Percentiles rank a stretch among this genome's conserved stretches.
These are phyloP conservation scores for Pyrenula massariospora DNA, from an alignment of 495 filamentous ascomycete species.

Conservation along the genomic window DNA sequence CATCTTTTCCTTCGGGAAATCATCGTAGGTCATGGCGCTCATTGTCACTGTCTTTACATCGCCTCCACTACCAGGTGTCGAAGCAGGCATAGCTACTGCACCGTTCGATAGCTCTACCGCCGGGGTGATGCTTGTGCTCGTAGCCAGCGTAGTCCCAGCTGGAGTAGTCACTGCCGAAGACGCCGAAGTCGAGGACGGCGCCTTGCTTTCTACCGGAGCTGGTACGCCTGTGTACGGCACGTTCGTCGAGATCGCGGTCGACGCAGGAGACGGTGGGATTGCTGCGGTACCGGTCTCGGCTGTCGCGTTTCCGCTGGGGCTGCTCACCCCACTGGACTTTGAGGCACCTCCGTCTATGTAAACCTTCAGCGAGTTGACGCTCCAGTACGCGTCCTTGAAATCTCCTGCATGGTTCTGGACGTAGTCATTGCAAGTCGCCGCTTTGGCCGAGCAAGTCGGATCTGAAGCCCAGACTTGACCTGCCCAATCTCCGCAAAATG, in stretches of 20 bases:
- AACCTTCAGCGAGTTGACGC: constrained; percentile 52
- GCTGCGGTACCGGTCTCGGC: neutral
- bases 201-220: neutral
- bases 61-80: neutral
- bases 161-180: neutral
- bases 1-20: neutral
- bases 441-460: constrained; percentile 18
- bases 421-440: constrained; percentile 44
- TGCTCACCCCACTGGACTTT: neutral
- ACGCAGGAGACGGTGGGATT: neutral
- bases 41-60: neutral
- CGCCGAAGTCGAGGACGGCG: neutral
- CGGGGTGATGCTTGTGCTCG: neutral
- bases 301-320: neutral
- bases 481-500: constrained; percentile 59
- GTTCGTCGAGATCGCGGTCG: neutral
- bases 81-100: neutral
- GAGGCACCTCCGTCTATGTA: constrained; percentile 17
- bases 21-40: neutral
- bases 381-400: constrained; percentile 55
- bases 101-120: neutral
- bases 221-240: too few species aligned
- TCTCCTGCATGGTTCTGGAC: constrained; percentile 50
- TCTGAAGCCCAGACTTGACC: constrained; percentile 27
- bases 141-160: neutral